These are phyloP conservation scores for Cladosporium oxysporum DNA, from an alignment of 2,329 filamentous ascomycete species.

Conservation along the genomic window DNA sequence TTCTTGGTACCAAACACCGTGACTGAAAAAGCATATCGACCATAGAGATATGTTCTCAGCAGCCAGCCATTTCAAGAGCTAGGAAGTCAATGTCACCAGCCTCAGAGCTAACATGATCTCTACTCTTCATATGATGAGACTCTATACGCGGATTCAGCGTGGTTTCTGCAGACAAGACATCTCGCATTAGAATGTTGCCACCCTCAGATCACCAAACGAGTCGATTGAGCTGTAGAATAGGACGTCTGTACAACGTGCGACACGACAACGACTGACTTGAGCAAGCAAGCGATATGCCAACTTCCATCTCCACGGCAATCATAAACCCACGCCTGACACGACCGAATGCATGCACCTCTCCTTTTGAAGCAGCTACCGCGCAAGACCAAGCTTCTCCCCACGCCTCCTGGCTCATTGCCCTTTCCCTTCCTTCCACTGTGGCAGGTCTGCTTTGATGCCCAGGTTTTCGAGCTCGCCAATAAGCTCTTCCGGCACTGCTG, in stretches of 20 bases:
- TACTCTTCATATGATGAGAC: background rate
- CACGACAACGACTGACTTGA: background rate
- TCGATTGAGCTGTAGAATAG: background rate
- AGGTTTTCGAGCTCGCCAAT: background rate
- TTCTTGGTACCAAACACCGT: background rate
- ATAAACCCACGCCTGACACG: background rate
- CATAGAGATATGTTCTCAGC: background rate
- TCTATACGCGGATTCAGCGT: background rate
- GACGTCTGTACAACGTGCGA: background rate
- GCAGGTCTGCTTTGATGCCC: background rate
- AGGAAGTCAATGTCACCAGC: too few species aligned
- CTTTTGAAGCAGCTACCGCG: background rate
- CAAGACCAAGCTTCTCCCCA: background rate
- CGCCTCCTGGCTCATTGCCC: background rate
- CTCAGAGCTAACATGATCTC: background rate
- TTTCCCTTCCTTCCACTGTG: background rate
- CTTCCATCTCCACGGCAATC: background rate
- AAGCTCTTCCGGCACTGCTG: background rate
- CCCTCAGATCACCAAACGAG: background rate
- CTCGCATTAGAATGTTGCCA: background rate
- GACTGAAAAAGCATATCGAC: background rate
- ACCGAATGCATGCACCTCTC: background rate
- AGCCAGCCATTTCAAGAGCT: background rate
- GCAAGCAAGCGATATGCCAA: background rate
- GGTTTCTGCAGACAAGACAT: background rate